These are phyloP conservation scores for Penicillium concentricum DNA, from an alignment of 2,329 filamentous ascomycete genomes.

Conservation along the genomic window DNA sequence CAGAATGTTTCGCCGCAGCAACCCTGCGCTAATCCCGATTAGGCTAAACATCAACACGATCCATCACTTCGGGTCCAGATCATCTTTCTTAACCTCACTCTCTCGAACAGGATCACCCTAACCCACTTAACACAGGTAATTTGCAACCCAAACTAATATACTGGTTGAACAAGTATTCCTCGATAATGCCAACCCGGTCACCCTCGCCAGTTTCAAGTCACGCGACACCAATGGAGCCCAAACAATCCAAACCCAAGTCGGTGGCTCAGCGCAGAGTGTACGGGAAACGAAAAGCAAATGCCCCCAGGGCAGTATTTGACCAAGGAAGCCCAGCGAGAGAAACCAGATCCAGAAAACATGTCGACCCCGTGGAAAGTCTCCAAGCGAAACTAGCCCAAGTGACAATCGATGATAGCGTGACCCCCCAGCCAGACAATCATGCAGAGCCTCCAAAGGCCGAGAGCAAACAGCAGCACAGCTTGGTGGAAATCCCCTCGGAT, in stretches of 20 bases:
- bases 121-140: background rate
- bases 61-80: background rate
- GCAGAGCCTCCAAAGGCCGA: background rate
- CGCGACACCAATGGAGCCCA: conserved; percentile 19
- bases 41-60: conserved; percentile 30
- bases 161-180: background rate
- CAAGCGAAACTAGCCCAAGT: conserved; percentile 30
- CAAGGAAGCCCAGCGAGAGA: conserved; percentile 27
- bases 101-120: background rate
- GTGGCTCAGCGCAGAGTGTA: conserved; percentile 35
- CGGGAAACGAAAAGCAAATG: conserved; percentile 35
- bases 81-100: background rate
- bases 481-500: background rate
- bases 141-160: background rate
- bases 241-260: conserved; percentile 24
- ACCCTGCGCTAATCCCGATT: conserved; percentile 26
- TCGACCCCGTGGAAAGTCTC: conserved; percentile 23
- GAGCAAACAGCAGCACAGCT: background rate
- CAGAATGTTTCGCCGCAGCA: conserved; percentile 23
- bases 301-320: conserved; percentile 38
- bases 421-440: background rate
- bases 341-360: background rate
- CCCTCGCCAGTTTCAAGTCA: conserved; percentile 14
- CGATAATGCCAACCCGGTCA: conserved; percentile 16
- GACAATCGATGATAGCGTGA: conserved; percentile 21